A percentile compares a stretch with the other conserved stretches of the same genome.
phyloP scores from a whole-genome alignment of 768 basidiomycete genomes.

The Auricularia auricula-judae region DNA sequence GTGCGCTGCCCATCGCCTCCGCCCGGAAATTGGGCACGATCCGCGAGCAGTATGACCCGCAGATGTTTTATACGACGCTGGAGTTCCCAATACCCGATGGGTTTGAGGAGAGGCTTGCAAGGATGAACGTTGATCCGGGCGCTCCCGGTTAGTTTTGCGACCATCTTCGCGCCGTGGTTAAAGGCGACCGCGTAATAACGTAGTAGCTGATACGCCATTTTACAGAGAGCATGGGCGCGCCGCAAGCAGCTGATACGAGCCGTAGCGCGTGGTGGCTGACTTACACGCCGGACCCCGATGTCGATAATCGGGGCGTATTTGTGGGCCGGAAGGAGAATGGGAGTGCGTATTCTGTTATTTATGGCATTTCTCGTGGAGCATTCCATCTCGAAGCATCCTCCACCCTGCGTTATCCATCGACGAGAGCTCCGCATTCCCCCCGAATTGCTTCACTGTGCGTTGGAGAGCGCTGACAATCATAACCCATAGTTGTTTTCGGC shows the following conservation, averaged over 20 bases:
- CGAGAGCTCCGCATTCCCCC: background rate
- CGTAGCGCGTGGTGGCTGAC: background rate
- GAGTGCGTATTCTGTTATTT: background rate
- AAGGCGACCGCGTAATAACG: no score
- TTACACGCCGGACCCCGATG: background rate
- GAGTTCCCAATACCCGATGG: background rate
- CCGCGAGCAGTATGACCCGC: slow-evolving; percentile 16
- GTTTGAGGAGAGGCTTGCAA: background rate
- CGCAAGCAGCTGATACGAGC: no score
- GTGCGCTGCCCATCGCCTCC: slow-evolving; percentile 2
- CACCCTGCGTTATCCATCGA: background rate
- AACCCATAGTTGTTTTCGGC: background rate
- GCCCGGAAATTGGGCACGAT: slow-evolving; percentile 4
- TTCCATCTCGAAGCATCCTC: background rate
- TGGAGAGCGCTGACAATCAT: no score
- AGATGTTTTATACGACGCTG: slow-evolving; percentile 12
- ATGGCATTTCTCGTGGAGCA: background rate
- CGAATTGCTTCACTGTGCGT: background rate
- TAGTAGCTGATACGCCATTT: background rate
- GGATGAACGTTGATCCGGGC: background rate
- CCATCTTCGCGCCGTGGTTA: no score
- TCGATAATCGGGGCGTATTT: background rate
- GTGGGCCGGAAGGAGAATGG: background rate
- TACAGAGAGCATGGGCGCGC: no score
- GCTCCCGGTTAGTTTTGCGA: background rate